These are phyloP conservation scores for Saxophila tyrrhenica DNA, from an alignment of 495 filamentous ascomycete genomes.

Conservation along the genomic window DNA sequence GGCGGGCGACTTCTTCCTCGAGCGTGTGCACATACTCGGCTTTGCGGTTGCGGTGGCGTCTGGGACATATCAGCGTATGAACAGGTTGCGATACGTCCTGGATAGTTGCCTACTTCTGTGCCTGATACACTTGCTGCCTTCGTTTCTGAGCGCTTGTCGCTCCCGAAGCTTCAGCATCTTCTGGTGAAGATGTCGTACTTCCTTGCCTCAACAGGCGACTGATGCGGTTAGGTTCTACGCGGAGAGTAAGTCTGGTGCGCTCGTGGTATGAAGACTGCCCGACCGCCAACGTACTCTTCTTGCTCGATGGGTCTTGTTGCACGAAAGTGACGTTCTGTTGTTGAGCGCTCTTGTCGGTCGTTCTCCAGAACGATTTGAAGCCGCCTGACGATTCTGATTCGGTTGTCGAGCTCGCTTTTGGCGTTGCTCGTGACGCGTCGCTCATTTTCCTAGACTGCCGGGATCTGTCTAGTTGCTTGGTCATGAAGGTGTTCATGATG, in stretches of 20 bases:
- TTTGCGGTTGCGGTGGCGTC: slow-evolving; percentile 14
- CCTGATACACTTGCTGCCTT: slow-evolving; percentile 16
- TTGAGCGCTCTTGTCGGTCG: not conserved
- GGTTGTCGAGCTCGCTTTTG: not conserved
- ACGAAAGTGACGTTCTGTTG: slow-evolving; percentile 4
- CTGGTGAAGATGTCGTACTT: not conserved
- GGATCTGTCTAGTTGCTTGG: not conserved
- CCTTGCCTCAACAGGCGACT: not conserved
- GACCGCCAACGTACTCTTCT: slow-evolving; percentile 4
- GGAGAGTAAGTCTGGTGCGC: not conserved
- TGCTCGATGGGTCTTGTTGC: slow-evolving; percentile 5
- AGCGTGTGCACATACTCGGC: slow-evolving; percentile 13
- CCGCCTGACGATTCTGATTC: slow-evolving; percentile 4
- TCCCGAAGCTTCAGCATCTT: not conserved
- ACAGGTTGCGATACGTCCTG: too few relatives aligned
- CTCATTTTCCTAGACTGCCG: not conserved
- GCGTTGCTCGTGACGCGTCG: not conserved
- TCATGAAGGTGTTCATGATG: not conserved
- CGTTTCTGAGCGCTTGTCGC: not conserved
- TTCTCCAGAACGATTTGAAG: slow-evolving; percentile 14
- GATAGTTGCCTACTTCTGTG: slow-evolving; percentile 16
- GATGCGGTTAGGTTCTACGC: not conserved
- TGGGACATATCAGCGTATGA: not conserved
- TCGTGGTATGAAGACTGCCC: not conserved
- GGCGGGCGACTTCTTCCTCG: slow-evolving; percentile 10